Evolutionary conservation across 2,329 filamentous ascomycete genomes (phyloP), one percentile per base, ranked within the genome.

Genomic region (Zalaria obscura): DNA sequence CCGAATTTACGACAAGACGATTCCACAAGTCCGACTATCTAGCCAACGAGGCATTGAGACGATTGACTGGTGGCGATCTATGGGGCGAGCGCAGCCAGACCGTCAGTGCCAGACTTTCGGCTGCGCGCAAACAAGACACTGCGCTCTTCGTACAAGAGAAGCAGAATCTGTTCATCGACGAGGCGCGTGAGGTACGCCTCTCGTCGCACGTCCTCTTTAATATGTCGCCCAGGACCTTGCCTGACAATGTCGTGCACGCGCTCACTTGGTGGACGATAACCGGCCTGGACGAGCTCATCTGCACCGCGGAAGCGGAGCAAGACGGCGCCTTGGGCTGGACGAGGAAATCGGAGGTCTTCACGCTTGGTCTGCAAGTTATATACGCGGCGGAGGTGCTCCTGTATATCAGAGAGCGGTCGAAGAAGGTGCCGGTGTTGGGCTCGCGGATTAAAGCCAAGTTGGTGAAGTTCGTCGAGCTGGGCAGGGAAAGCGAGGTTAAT

Each of bases 141-240:
- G 69, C 78, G 3, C 72, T 98, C 1, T 98, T 98, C 56, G 80
- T 75, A 1, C 72, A 86, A 42, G 91, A 98, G 61, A 88, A 93
- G 57, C 87, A 93, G 57, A 98, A 98, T 56, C 70, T 95, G n/a
- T 96, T 85, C 58, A 67, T 89, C 39, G 89, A 96, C 57, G 79
- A 87, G 50, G 75, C 85, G 4, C 70, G 78, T 38, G 88, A 95
- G 58, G 69, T 78, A 3, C 63, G 69, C 11, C 58, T 76, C n/a
- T 95, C 87, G 86, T 62, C 70, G 0, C 58, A 57, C 10, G 64
- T 75, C 3, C 62, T 83, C 27, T 46, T 50, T 4, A 45, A 49
- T 0, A 43, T 68, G 3, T 45, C 49, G 3, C 35, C 45, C n/a
- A 25, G 38, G 5, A 45, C 55, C 3, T 52, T 59, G 3, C 43